Conservation (phyloP, 1,284 basidiomycete genomes). For the Trichosporon ovoides region DNA sequence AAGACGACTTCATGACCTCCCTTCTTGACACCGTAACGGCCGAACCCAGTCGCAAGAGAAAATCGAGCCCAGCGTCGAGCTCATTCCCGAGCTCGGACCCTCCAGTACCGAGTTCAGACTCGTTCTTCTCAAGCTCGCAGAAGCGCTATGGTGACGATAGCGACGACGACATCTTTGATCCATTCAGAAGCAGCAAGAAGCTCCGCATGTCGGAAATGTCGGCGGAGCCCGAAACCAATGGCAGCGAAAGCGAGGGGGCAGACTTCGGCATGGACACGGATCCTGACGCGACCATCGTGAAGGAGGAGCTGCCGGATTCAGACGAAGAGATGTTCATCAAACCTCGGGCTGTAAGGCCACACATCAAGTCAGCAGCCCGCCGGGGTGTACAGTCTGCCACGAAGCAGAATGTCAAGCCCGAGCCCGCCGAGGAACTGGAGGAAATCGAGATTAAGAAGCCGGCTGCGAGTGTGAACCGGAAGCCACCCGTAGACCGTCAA, state of each 20-base stretch:
- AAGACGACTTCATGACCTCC: slow-evolving; percentile 77
- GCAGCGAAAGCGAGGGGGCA: slow-evolving; percentile 20
- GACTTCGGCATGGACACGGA: slow-evolving; percentile 26
- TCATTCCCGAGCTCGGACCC: slow-evolving; percentile 38
- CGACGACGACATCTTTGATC: slow-evolving; percentile 48
- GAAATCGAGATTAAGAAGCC: slow-evolving; percentile 28
- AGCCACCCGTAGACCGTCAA: slow-evolving; percentile 49
- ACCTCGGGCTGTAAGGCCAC: slow-evolving; percentile 21
- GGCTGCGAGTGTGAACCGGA: slow-evolving; percentile 31
- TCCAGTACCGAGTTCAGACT: slow-evolving; percentile 47
- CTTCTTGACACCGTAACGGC: slow-evolving; percentile 54
- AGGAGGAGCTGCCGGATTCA: slow-evolving; percentile 49
- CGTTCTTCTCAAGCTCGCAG: slow-evolving; percentile 38
- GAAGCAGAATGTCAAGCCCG: slow-evolving; percentile 21
- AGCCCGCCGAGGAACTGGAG: slow-evolving; percentile 13
- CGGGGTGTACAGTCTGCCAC: slow-evolving; percentile 19
- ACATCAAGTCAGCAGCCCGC: slow-evolving; percentile 15
- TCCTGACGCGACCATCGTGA: slow-evolving; percentile 34
- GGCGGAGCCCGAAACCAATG: slow-evolving; percentile 25
- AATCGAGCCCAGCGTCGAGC: slow-evolving; percentile 56
- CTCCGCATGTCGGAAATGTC: slow-evolving; percentile 41
- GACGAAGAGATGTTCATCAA: slow-evolving; percentile 33
- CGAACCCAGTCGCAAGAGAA: slow-evolving; percentile 58
- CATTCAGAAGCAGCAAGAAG: slow-evolving; percentile 38
- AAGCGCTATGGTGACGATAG: slow-evolving; percentile 37